A percentile compares a stretch with the other conserved stretches of the same genome.
phyloP scores from a whole-genome alignment of 345 rosid species.

The Barbarea vulgaris region DNA sequence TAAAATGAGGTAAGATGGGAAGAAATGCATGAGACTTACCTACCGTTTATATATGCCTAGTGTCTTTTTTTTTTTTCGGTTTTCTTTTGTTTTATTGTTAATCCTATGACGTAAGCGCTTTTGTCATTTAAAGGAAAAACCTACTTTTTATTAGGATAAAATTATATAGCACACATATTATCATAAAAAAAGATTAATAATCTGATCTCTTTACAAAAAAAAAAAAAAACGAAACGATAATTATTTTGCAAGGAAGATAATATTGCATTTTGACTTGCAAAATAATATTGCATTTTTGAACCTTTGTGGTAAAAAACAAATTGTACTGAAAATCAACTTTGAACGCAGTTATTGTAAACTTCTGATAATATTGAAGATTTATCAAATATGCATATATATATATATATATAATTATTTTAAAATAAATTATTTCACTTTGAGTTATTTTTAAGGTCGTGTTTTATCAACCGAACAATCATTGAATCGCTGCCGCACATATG shows the following conservation, averaged over 20 bases:
- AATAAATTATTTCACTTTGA: no score
- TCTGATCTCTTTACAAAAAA: no score
- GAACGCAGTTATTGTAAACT: no score
- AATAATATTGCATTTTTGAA: no score
- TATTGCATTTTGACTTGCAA: neutral
- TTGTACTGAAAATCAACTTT: no score
- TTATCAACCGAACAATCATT: neutral
- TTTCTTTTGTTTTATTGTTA: neutral
- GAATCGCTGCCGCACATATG: neutral
- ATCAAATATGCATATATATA: no score
- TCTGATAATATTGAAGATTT: no score
- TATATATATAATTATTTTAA: no score
- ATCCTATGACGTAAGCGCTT: constrained; percentile 16
- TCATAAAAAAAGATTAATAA: no score
- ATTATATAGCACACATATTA: neutral
- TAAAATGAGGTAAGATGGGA: neutral
- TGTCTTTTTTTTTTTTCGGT: no score
- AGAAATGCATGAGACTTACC: neutral
- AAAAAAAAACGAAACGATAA: neutral
- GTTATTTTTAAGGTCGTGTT: no score
- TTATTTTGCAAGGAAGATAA: neutral
- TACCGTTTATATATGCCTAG: neutral
- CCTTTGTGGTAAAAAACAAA: no score
- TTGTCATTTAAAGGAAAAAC: neutral
- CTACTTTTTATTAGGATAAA: neutral